These are phyloP conservation scores for Fusarium fujikuroi DNA, from an alignment of 2,329 filamentous ascomycete genomes.

Conservation along the genomic window DNA sequence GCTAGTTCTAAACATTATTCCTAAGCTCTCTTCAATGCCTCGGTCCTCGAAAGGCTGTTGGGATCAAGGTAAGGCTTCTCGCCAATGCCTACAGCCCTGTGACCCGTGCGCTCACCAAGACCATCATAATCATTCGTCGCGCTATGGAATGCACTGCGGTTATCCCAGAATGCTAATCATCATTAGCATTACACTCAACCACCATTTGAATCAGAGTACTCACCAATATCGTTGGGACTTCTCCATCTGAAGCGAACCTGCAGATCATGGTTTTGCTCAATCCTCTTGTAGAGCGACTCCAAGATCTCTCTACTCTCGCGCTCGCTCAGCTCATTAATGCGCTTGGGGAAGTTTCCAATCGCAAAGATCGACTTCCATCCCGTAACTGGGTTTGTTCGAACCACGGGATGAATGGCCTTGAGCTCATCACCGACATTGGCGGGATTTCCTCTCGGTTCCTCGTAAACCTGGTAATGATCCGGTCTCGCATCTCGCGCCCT, in stretches of 20 bases:
- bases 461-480: constrained; percentile 48
- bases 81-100: constrained; percentile 65
- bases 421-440: constrained; percentile 61
- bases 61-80: constrained; percentile 66
- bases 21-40: background rate
- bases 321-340: constrained; percentile 56
- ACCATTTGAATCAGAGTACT: rapidly evolving
- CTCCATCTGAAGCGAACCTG: constrained; percentile 60
- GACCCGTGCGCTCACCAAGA: constrained; percentile 61
- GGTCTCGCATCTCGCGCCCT: constrained; percentile 40
- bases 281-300: constrained; percentile 53
- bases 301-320: constrained; percentile 57
- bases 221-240: constrained; percentile 53
- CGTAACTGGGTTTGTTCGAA: constrained; percentile 70
- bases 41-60: constrained; percentile 56
- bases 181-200: background rate
- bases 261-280: constrained; percentile 61
- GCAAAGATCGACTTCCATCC: constrained; percentile 65
- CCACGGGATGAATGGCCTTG: constrained; percentile 62
- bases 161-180: constrained; percentile 67
- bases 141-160: constrained; percentile 66
- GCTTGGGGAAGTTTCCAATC: constrained; percentile 54
- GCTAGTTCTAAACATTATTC: too few species aligned
- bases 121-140: constrained; percentile 68
- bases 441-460: constrained; percentile 48